Percentiles rank a stretch among this genome's conserved stretches.
Conservation (phyloP, 306 rosid species). For the Malus domestica region ASM211411v1 NC_041802.1:29915501-29916000, state of each 20-base stretch:
- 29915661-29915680: background rate
- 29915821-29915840: background rate
- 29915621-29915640: background rate
- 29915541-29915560: background rate
- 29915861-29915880: background rate
- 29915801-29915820: background rate
- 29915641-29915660: background rate
- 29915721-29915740: background rate
- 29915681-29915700: background rate
- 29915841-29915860: background rate
- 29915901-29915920: background rate
- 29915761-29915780: background rate
- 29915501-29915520: background rate
- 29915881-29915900: background rate
- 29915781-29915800: background rate
- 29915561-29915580: background rate
- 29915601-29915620: background rate
- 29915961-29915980: background rate
- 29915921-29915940: too few relatives aligned
- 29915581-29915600: background rate
- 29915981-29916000: too few relatives aligned
- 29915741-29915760: background rate
- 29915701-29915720: background rate
- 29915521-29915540: background rate
- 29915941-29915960: background rate